phyloP scores from a whole-genome alignment of 1,284 basidiomycete genomes.

The Sanghuangporus weigelae region DNA sequence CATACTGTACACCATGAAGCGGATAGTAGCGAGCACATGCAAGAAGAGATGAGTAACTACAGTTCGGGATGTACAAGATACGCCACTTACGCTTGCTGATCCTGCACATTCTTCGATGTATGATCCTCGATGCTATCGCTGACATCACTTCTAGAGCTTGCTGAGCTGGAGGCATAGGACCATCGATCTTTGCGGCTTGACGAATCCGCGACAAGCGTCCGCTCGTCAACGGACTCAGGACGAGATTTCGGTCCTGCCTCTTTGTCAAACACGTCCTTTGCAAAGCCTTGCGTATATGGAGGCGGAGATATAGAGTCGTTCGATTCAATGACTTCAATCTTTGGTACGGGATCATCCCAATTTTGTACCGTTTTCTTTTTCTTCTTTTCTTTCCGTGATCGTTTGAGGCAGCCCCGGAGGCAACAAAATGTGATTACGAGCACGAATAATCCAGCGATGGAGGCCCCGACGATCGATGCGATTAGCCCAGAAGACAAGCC shows the following conservation, averaged over 20 bases:
- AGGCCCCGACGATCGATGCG: background rate
- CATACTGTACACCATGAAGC: background rate
- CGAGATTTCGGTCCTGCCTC: background rate
- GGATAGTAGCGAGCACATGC: background rate
- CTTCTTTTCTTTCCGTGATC: background rate
- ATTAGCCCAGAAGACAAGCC: constrained; percentile 1
- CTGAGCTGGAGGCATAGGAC: background rate
- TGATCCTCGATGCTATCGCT: background rate
- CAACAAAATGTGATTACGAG: background rate
- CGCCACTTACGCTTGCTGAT: background rate
- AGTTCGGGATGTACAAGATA: background rate
- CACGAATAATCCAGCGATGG: background rate
- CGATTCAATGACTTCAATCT: background rate
- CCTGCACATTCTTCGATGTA: background rate
- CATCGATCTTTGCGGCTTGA: background rate
- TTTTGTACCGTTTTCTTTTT: background rate
- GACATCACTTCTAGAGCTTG: background rate
- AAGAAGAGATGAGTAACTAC: background rate
- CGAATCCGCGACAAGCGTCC: background rate
- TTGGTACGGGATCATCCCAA: background rate
- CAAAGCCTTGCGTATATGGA: background rate
- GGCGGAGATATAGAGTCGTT: background rate
- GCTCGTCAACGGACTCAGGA: background rate
- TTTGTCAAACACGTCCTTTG: background rate
- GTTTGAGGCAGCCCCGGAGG: background rate